phyloP scores from a whole-genome alignment of 495 filamentous ascomycete species.

The Oidiodendron maius region DNA sequence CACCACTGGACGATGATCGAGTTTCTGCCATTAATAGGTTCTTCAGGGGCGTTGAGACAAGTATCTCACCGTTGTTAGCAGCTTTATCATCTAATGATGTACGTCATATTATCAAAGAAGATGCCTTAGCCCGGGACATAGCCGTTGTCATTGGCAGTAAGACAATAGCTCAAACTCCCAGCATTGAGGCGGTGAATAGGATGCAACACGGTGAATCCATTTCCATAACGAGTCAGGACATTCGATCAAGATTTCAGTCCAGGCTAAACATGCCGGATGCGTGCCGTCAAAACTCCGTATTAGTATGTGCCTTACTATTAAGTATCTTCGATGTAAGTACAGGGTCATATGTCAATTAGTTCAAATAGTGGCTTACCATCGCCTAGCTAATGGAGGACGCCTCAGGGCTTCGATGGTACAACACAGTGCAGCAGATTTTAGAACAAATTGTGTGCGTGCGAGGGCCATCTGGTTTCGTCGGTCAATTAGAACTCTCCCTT shows the following conservation, averaged over 20 bases:
- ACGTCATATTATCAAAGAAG: neutral
- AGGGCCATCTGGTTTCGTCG: neutral
- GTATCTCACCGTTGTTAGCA: neutral
- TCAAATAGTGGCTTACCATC: neutral
- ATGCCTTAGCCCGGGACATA: neutral
- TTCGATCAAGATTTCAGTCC: neutral
- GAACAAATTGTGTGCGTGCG: neutral
- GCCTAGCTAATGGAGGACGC: neutral
- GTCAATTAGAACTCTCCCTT: neutral
- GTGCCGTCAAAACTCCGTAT: neutral
- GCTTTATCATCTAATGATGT: neutral
- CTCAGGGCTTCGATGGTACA: neutral
- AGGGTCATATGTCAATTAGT: neutral
- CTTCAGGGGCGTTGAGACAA: neutral
- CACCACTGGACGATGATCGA: neutral
- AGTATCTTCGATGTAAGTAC: neutral
- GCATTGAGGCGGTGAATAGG: neutral
- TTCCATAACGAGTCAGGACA: neutral
- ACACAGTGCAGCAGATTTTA: neutral
- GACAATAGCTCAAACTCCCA: neutral
- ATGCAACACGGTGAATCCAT: neutral
- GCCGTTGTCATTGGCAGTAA: neutral
- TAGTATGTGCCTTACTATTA: neutral
- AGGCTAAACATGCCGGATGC: neutral
- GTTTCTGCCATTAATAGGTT: neutral